A percentile compares a stretch with the other conserved stretches of the same genome.
phyloP scores from a whole-genome alignment of 1,284 basidiomycete genomes.

The Amylostereum chailletii region DNA sequence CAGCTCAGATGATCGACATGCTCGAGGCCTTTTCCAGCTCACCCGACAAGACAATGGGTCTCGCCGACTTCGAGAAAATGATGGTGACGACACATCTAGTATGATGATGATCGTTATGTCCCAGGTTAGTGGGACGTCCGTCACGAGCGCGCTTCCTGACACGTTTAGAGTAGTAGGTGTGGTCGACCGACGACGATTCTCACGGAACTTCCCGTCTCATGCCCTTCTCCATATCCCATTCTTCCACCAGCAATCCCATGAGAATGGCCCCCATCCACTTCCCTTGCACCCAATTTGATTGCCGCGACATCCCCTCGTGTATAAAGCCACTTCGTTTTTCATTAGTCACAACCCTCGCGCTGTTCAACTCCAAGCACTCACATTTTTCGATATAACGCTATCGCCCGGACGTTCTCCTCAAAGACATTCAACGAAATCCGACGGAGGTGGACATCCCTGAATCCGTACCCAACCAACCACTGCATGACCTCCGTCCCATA shows the following conservation, averaged over 20 bases:
- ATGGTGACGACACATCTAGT: conserved; percentile 49
- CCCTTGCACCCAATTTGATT: conserved; percentile 2
- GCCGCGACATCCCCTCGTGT: conserved; percentile 4
- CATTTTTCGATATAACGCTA: conserved; percentile 9
- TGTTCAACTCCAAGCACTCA: conserved; percentile 1
- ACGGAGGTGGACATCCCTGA: conserved; percentile 5
- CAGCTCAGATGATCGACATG: conserved; percentile 62
- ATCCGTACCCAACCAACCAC: conserved; percentile 9
- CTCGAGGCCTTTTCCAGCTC: conserved; percentile 60
- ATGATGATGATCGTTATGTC: conserved; percentile 6
- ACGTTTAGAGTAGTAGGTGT: too few relatives aligned
- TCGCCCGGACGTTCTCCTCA: conserved; percentile 5
- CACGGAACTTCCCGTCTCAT: not conserved
- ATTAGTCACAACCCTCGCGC: not conserved
- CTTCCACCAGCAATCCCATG: conserved; percentile 7
- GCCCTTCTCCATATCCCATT: conserved; percentile 6
- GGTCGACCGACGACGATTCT: too few relatives aligned
- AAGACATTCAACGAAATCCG: conserved; percentile 7
- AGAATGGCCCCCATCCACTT: conserved; percentile 4
- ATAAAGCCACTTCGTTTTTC: conserved; percentile 8
- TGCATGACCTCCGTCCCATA: conserved; percentile 10
- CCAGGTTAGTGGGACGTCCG: too few relatives aligned
- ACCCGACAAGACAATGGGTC: conserved; percentile 52
- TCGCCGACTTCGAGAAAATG: conserved; percentile 66
- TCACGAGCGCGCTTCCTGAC: too few relatives aligned